A percentile compares a stretch with the other conserved stretches of the same genome.
phyloP scores from a whole-genome alignment of 129 eudicot genomes.

The Rutidosis leptorrhynchoides region DNA sequence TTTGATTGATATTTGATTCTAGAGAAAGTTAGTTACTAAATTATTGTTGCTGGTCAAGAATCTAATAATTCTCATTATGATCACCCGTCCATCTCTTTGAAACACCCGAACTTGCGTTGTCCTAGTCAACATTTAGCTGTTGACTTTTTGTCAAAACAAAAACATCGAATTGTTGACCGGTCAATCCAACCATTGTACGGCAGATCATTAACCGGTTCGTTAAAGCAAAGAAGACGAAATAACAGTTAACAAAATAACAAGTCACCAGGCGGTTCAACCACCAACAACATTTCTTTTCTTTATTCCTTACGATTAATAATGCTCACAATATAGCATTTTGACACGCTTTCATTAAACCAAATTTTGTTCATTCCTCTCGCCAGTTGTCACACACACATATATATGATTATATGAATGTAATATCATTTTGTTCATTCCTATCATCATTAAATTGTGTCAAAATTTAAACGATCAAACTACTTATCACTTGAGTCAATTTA shows the following conservation, averaged over 20 bases:
- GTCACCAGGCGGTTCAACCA: slow-evolving; percentile 74
- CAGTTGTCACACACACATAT: slow-evolving; percentile 17
- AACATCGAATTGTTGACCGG: slow-evolving; percentile 4
- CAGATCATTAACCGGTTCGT: background rate
- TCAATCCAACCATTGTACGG: background rate
- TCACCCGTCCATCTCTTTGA: background rate
- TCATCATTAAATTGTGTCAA: no score
- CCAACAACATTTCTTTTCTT: slow-evolving; percentile 56
- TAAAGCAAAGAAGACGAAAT: slow-evolving; percentile 18
- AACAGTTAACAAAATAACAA: background rate
- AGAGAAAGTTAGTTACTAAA: background rate
- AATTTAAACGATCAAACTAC: no score
- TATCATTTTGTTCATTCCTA: no score
- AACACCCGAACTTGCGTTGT: background rate
- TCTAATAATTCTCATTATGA: background rate
- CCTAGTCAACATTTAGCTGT: background rate
- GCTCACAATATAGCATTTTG: slow-evolving; percentile 22
- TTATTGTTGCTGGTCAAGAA: background rate
- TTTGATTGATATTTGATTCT: background rate
- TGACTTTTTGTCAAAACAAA: background rate
- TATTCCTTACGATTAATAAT: slow-evolving; percentile 24
- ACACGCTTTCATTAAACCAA: slow-evolving; percentile 23
- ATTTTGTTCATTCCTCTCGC: slow-evolving; percentile 20
- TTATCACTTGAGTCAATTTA: no score
- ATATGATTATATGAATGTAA: background rate